phyloP scores from a whole-genome alignment of 306 rosid genomes.

The Elaeagnus macrophylla region DNA sequence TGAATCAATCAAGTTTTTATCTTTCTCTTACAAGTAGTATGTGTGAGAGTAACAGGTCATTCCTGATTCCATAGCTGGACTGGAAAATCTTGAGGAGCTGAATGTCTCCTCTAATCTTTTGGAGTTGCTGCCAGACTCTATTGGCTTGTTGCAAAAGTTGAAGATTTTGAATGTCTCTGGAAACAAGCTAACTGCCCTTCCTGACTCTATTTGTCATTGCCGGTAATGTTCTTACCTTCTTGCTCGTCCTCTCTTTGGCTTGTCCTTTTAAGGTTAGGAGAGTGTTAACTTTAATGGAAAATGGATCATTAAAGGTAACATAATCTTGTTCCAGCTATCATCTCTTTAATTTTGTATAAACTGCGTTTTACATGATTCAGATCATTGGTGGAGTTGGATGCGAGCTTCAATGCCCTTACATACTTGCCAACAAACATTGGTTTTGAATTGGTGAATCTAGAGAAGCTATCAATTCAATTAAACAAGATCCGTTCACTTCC shows the following conservation, averaged over 20 bases:
- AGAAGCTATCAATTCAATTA: constrained; percentile 55
- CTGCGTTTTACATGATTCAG: constrained; percentile 32
- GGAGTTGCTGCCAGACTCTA: constrained; percentile 66
- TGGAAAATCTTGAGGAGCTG: constrained; percentile 78
- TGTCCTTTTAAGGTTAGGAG: not conserved
- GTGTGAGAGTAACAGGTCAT: constrained; percentile 38
- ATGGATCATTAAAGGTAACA: too few species aligned
- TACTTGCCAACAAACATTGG: constrained; percentile 98
- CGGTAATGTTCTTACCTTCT: constrained; percentile 31
- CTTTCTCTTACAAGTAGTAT: constrained; percentile 8
- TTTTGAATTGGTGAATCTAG: constrained; percentile 43
- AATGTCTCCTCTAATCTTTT: constrained; percentile 61
- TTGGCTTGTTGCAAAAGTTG: constrained; percentile 73
- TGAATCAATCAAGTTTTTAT: not conserved
- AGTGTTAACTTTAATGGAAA: too few species aligned
- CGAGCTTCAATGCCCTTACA: constrained; percentile 65
- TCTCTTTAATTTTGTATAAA: not conserved
- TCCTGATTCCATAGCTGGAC: constrained; percentile 70
- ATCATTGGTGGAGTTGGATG: constrained; percentile 92
- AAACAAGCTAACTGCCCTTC: constrained; percentile 68
- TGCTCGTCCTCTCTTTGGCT: too few species aligned
- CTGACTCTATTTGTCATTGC: constrained; percentile 79
- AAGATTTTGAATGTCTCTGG: constrained; percentile 60
- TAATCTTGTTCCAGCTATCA: not conserved
- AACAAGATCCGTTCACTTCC: constrained; percentile 89